Conservation (phyloP, 345 rosid species). For the Barbarea vulgaris region DNA sequence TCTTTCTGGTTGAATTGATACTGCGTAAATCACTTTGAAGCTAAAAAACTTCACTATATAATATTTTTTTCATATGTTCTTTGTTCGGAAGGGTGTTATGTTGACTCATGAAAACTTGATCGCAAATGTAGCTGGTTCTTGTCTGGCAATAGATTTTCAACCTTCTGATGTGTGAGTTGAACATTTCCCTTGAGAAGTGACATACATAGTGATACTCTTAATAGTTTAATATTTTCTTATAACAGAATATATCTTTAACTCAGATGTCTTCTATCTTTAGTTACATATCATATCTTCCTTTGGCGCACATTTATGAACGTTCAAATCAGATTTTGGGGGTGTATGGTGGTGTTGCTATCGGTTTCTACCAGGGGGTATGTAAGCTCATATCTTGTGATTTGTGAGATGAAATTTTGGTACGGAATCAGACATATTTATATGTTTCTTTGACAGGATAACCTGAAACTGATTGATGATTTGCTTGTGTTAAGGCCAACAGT, state of each 20-base stretch:
- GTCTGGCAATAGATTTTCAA: constrained; percentile 39
- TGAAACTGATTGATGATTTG: constrained; percentile 88
- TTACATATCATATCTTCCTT: constrained; percentile 87
- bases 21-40: constrained; percentile 12
- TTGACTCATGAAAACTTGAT: constrained; percentile 86
- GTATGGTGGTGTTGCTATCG: constrained; percentile 70
- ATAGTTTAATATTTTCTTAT: neutral
- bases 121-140: constrained; percentile 74
- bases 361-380: constrained; percentile 94
- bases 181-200: constrained; percentile 12
- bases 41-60: constrained; percentile 10
- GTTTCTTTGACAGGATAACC: constrained; percentile 60
- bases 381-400: constrained; percentile 21
- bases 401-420: neutral
- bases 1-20: constrained; percentile 21
- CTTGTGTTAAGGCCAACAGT: constrained; percentile 78
- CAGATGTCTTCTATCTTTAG: constrained; percentile 44
- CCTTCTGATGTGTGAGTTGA: constrained; percentile 80
- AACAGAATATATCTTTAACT: neutral
- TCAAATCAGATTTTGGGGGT: constrained; percentile 63
- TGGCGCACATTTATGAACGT: constrained; percentile 94
- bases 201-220: neutral
- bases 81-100: constrained; percentile 66
- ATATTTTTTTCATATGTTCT: constrained; percentile 2
- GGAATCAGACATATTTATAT: neutral